Percentiles rank a stretch among this genome's conserved stretches.
Conservation (phyloP, 371 early-diverging fungal genomes). For the Mortierella sp. region DNA sequence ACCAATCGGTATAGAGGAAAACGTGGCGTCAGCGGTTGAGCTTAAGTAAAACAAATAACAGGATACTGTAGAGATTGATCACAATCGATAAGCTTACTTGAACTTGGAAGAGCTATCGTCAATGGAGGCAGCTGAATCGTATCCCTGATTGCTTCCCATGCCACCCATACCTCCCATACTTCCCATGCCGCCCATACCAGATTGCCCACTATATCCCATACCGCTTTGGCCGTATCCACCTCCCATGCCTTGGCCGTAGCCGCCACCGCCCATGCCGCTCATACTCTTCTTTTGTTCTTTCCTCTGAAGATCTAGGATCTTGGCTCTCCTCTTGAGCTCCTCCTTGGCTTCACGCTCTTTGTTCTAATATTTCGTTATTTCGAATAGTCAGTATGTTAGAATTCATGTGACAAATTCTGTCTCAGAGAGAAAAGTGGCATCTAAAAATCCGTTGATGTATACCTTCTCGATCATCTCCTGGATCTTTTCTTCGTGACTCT, state of each 20-base stretch:
- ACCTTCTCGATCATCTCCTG: conserved; percentile 96
- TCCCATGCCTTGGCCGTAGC: conserved; percentile 31
- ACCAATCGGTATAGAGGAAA: not conserved
- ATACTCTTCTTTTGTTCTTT: conserved; percentile 71
- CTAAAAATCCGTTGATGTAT: conserved; percentile 63
- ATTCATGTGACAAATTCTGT: not conserved
- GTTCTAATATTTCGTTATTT: too few relatives aligned
- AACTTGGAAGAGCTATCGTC: conserved; percentile 34
- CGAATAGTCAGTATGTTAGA: too few relatives aligned
- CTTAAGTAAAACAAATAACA: not conserved
- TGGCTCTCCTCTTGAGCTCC: conserved; percentile 92
- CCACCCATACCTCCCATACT: conserved; percentile 61
- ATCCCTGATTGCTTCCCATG: conserved; percentile 55
- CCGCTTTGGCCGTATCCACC: conserved; percentile 56
- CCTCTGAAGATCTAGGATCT: conserved; percentile 91
- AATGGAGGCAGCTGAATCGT: conserved; percentile 57
- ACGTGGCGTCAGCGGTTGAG: not conserved
- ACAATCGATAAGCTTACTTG: conserved; percentile 22
- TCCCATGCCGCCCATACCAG: conserved; percentile 58
- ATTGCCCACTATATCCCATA: conserved; percentile 60
- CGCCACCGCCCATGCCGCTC: conserved; percentile 52
- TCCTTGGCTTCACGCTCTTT: conserved; percentile 98
- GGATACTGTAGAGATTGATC: not conserved
- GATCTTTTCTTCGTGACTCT: conserved; percentile 96
- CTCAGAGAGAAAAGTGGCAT: too few relatives aligned